Evolutionary conservation across 441 rosid genomes (phyloP), one percentile per base, ranked within the genome.

Genomic region (Adansonia gregorii): DNA sequence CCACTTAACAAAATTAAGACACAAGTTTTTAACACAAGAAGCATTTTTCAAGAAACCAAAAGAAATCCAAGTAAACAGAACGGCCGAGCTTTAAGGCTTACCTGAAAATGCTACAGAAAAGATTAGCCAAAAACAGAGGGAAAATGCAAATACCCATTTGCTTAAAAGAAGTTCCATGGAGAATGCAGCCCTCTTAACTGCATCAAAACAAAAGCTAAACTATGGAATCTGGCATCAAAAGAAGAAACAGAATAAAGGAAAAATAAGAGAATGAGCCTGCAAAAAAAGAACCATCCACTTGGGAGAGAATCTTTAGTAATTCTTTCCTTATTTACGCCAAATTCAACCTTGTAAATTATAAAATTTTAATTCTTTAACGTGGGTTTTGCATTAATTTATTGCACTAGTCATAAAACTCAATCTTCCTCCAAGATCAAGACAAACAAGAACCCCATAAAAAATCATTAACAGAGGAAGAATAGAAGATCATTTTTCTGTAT

Each of bases 281-380:
- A 27, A 77, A 41, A 31, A 10, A 64, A 43, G 22, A 67, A 43
- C 52, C 71, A 19, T 19, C 78, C 78, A 61, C 73, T 59, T 58
- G 78, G 72, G 46, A n/a, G 55, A 78, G 85, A 81, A 83, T 81
- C 81, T 86, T 51, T 7, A 43, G 61, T 48, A 81, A 82, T 85
- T 80, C 89, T 74, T 87, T 89, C 76, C 95, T 84, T 87, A 78
- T 82, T 77, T 51, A 87, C 82, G 73, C 87, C 86, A 89, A 89
- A 82, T 82, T 78, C 85, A 85, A 80, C 82, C 67, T 68, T 78
- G 81, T 68, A 82, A 84, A 88, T 78, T 83, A 85, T 71, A 85
- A 67, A 14, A 69, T 39, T 31, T 17, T 55, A 19, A 45, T 46
- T 41, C 67, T 10, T 59, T 72, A 59, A 46, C 17, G 20, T 41